A percentile compares a stretch with the other conserved stretches of the same genome.
Conservation (phyloP, 2,329 filamentous ascomycete species). For the Coniochaeta sp. region DNA sequence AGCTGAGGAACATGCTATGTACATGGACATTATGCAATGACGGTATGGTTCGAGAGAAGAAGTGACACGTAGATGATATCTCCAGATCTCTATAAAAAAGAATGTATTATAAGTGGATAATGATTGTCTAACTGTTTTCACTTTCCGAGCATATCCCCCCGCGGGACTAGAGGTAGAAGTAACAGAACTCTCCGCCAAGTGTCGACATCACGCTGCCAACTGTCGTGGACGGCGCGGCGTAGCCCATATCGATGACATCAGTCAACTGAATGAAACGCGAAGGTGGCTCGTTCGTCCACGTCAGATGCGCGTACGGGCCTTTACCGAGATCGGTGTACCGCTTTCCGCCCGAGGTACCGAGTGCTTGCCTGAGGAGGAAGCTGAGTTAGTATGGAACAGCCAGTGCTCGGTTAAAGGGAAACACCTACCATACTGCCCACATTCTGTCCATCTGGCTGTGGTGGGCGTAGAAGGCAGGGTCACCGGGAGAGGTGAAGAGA, state of each 20-base stretch:
- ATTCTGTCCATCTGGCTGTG: constrained; percentile 11
- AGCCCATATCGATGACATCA: constrained; percentile 23
- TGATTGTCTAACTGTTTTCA: too few relatives aligned
- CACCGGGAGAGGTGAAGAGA: constrained; percentile 16
- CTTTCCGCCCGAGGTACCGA: constrained; percentile 6
- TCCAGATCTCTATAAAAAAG: too few relatives aligned
- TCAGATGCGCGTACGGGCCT: constrained; percentile 20
- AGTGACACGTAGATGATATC: too few relatives aligned
- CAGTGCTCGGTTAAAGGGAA: too few relatives aligned
- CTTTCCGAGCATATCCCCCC: too few relatives aligned
- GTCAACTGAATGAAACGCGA: constrained; percentile 15
- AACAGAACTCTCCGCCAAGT: constrained; percentile 18
- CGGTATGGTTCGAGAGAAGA: too few relatives aligned
- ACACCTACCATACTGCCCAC: constrained; percentile 8
- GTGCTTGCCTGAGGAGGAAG: neutral
- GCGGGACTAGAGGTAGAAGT: constrained; percentile 22
- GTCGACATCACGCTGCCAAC: constrained; percentile 23
- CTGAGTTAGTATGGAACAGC: neutral
- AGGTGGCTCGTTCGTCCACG: constrained; percentile 20
- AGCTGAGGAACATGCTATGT: too few relatives aligned
- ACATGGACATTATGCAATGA: too few relatives aligned
- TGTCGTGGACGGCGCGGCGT: constrained; percentile 16
- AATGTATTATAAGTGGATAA: too few relatives aligned
- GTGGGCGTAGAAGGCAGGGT: constrained; percentile 15
- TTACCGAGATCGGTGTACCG: constrained; percentile 18